phyloP scores from a whole-genome alignment of 345 rosid genomes.

The Psidium friedrichsthalianum region DNA sequence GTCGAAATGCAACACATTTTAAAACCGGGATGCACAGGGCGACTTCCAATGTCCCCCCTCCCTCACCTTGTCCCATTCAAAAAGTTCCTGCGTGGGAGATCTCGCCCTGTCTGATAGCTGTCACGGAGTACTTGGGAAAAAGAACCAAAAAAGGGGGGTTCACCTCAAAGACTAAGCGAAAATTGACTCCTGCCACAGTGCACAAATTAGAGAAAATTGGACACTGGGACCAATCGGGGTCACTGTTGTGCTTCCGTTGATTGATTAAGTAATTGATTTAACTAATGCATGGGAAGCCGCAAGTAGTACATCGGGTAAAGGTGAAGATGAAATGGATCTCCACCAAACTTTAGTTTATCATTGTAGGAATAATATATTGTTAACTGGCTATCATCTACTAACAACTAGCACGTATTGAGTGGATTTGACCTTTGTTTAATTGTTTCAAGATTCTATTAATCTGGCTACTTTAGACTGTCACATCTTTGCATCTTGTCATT shows the following conservation, averaged over 20 bases:
- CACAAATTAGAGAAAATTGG: background rate
- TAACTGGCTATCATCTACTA: slow-evolving; percentile 2
- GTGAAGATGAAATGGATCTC: background rate
- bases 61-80: background rate
- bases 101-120: slow-evolving; percentile 16
- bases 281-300: background rate
- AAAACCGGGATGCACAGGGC: background rate
- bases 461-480: background rate
- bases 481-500: background rate
- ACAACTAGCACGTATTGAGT: background rate
- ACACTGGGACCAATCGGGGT: background rate
- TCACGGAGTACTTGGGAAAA: slow-evolving; percentile 1
- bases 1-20: background rate
- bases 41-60: background rate
- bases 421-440: background rate
- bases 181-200: background rate
- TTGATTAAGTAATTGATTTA: background rate
- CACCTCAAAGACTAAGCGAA: background rate
- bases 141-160: background rate
- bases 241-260: background rate
- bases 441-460: background rate
- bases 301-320: background rate
- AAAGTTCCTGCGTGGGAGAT: background rate
- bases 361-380: background rate
- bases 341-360: background rate